Conservation (phyloP, 2,329 filamentous ascomycete species). For the Fusarium oxysporum region DNA sequence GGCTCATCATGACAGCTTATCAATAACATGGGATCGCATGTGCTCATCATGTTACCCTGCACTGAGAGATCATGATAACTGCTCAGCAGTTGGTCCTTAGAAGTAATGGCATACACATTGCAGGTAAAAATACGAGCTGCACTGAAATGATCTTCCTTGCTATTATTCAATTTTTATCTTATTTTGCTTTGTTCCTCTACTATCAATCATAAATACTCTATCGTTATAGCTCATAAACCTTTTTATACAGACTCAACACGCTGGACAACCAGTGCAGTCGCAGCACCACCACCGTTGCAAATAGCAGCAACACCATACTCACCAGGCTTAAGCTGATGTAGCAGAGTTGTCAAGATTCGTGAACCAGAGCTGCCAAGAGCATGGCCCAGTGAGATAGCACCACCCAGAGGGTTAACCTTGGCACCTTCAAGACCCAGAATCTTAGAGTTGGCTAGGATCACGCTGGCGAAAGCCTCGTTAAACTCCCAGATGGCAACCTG, state of each 20-base stretch:
- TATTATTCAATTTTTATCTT: neutral
- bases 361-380: slow-evolving; percentile 94
- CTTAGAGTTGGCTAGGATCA: slow-evolving; percentile 95
- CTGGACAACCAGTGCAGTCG: slow-evolving; percentile 92
- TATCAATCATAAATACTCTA: neutral
- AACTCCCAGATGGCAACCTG: slow-evolving; percentile 98
- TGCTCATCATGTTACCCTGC: neutral
- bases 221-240: neutral
- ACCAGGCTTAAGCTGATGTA: slow-evolving; percentile 91
- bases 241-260: slow-evolving; percentile 71
- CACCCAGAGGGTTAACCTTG: slow-evolving; percentile 87
- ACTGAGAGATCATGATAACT: neutral
- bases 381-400: slow-evolving; percentile 92
- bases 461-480: slow-evolving; percentile 96
- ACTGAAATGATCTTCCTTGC: neutral
- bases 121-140: too few species aligned
- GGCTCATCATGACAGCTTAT: neutral
- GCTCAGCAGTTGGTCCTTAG: neutral
- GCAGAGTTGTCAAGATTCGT: slow-evolving; percentile 86
- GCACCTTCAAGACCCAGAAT: slow-evolving; percentile 84
- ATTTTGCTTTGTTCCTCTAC: neutral
- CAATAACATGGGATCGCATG: neutral
- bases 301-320: slow-evolving; percentile 97
- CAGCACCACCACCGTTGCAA: slow-evolving; percentile 95
- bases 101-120: neutral